Evolutionary conservation across 805 yeast species (phyloP).

Genomic region (Yarrowia deformans): DNA sequence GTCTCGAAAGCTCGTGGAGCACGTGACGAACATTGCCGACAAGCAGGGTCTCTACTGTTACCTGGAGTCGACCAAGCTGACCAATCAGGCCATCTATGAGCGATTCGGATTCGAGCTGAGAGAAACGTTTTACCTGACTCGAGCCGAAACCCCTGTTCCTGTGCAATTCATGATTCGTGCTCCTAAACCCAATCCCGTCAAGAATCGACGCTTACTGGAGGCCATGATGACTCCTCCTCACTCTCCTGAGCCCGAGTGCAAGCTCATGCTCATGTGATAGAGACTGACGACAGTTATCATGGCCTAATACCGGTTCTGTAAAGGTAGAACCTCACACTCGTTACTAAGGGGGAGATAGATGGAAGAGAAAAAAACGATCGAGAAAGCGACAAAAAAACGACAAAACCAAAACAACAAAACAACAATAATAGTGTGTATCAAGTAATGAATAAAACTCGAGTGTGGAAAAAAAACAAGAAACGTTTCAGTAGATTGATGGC

Average conservation of each 20-base stretch:
- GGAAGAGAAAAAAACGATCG: not conserved
- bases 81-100: slow-evolving; percentile 60
- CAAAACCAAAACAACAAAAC: not conserved
- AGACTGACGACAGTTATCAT: slow-evolving; percentile 32
- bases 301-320: slow-evolving; percentile 24
- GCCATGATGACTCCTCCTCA: slow-evolving; percentile 39
- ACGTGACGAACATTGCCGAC: slow-evolving; percentile 56
- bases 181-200: slow-evolving; percentile 40
- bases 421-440: not conserved
- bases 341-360: not conserved
- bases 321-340: slow-evolving; percentile 18
- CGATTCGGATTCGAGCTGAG: slow-evolving; percentile 57
- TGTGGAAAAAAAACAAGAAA: slow-evolving; percentile 5
- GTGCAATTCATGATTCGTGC: slow-evolving; percentile 47
- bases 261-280: slow-evolving; percentile 35
- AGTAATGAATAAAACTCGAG: slow-evolving; percentile 2
- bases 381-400: slow-evolving; percentile 1
- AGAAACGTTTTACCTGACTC: slow-evolving; percentile 39
- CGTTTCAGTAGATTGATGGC: too few species aligned
- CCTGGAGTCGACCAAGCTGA: slow-evolving; percentile 64
- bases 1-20: slow-evolving; percentile 60
- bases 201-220: slow-evolving; percentile 37
- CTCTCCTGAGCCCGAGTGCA: slow-evolving; percentile 37
- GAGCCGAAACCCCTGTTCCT: slow-evolving; percentile 41
- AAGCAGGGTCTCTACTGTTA: slow-evolving; percentile 54